Evolutionary conservation across 352 stramenopile genomes (phyloP).

Genomic region (Pythium aquatile): DNA sequence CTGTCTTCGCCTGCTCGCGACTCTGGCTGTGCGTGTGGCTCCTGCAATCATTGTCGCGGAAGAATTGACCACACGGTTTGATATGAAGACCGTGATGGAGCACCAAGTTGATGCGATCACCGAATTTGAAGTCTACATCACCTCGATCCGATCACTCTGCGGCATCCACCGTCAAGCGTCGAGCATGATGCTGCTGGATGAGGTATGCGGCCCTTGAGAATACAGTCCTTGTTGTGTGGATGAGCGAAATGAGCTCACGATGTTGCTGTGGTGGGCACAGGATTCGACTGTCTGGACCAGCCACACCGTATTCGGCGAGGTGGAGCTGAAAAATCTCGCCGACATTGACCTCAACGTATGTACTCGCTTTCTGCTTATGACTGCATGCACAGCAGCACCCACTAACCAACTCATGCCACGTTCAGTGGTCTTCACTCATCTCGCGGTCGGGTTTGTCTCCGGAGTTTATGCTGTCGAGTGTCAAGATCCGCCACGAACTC

Average conservation of each 20-base stretch:
- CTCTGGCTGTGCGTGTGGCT: conserved; percentile 41
- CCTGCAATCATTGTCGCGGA: conserved; percentile 40
- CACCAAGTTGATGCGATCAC: conserved; percentile 40
- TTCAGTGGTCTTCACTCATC: conserved; percentile 50
- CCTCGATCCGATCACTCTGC: conserved; percentile 29
- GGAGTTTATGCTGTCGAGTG: conserved; percentile 28
- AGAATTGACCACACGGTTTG: conserved; percentile 12
- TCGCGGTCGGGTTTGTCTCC: conserved; percentile 41
- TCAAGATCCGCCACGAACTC: conserved; percentile 54
- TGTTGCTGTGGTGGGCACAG: not conserved
- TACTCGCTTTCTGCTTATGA: not conserved
- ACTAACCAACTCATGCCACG: no score
- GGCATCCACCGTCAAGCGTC: conserved; percentile 10
- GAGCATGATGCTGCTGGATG: conserved; percentile 33
- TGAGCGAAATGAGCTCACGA: not conserved
- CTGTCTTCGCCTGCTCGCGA: conserved; percentile 52
- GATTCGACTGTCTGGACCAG: conserved; percentile 16
- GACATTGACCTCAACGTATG: conserved; percentile 52
- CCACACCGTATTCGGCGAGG: conserved; percentile 45
- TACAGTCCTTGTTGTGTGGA: not conserved
- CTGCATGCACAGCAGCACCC: no score
- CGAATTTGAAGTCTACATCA: conserved; percentile 51
- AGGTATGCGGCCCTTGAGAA: conserved; percentile 26
- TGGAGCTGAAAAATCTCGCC: conserved; percentile 47
- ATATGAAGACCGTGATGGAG: not conserved